Base-by-base conservation (phyloP, 345 rosid species). In the Populus euphratica region DNA sequence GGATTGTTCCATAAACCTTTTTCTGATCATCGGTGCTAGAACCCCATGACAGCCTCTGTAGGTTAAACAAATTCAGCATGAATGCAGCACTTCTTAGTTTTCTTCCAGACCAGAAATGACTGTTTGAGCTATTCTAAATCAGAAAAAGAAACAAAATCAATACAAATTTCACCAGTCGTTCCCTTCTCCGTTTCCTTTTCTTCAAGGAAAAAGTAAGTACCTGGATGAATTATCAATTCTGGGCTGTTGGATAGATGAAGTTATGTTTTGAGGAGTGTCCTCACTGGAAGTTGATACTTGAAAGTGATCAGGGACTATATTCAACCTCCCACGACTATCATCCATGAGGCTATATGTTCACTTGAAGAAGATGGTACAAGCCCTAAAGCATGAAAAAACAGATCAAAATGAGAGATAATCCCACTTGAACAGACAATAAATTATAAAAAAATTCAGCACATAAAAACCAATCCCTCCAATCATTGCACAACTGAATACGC, bases 21-120 rank as follows among this genome's bases (percentile, higher is more conserved):
- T 91, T 87, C 88, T 87, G 92, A 65, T 91, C 92, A 80, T 83
- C 85, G 2, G 78, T 56, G 73, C 86, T 78, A 36, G 93, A 90
- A 52, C 80, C 79, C 99, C 99, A 93, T 13, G 94, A 91, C 63
- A 93, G 85, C 47, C 98, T 86, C 5, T 85, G 91, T 29, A 91
- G 81, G 80, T 86, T 87, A 86, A 96, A 91, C 78, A 92, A 12
- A 70, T 91, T 96, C 88, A 92, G 82, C 98, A 92, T 96, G 73
- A 78, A 65, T 64, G 90, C 91, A 35, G 92, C 93, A 73, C 83
- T 83, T 80, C 80, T 85, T 25, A 89, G 81, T 61, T 87, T 91
- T 80, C 88, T 83, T 16, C 83, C 81, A 79, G 84, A 50, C 84
- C 90, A 86, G 13, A 73, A 81, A 54, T 52, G 85, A 78, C 87